These are phyloP conservation scores for Fusarium ambrosium DNA, from an alignment of 2,329 filamentous ascomycete species.

Conservation along the genomic window DNA sequence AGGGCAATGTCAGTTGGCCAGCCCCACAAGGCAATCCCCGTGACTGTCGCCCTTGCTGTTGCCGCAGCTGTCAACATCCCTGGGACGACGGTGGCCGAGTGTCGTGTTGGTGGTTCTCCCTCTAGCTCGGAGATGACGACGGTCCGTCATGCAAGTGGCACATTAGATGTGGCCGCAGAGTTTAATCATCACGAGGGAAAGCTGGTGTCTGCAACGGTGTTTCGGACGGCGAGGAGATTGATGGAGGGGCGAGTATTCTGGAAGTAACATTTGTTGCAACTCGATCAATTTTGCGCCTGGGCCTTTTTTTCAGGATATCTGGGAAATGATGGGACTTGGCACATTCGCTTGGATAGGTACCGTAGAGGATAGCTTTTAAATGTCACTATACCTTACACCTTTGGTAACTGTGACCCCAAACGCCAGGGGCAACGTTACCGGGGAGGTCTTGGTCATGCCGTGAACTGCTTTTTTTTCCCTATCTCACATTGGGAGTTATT, in stretches of 20 bases:
- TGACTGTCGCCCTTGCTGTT: conserved; percentile 59
- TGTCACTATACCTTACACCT: not conserved
- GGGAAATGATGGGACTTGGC: too few species aligned
- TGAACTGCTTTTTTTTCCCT: not conserved
- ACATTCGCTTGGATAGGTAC: too few species aligned
- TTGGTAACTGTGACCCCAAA: not conserved
- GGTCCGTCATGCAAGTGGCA: not conserved
- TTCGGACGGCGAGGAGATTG: conserved; percentile 61
- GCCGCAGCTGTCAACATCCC: conserved; percentile 57
- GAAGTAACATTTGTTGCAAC: conserved; percentile 23
- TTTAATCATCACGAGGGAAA: conserved; percentile 51
- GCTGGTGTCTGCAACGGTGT: conserved; percentile 58
- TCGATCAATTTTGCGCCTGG: too few species aligned
- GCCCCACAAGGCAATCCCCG: conserved; percentile 64
- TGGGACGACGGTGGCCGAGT: conserved; percentile 45
- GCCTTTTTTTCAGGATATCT: too few species aligned
- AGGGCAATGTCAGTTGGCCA: conserved; percentile 65
- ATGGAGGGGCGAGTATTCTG: conserved; percentile 60
- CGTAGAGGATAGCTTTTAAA: not conserved
- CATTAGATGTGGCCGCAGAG: conserved; percentile 19
- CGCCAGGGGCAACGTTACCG: not conserved
- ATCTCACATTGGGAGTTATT: not conserved
- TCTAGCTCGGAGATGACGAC: not conserved
- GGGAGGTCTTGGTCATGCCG: not conserved
- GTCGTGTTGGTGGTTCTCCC: not conserved